phyloP scores from a whole-genome alignment of 192 early-diverging fungal species.

The Dimargaris xerosporica region DNA sequence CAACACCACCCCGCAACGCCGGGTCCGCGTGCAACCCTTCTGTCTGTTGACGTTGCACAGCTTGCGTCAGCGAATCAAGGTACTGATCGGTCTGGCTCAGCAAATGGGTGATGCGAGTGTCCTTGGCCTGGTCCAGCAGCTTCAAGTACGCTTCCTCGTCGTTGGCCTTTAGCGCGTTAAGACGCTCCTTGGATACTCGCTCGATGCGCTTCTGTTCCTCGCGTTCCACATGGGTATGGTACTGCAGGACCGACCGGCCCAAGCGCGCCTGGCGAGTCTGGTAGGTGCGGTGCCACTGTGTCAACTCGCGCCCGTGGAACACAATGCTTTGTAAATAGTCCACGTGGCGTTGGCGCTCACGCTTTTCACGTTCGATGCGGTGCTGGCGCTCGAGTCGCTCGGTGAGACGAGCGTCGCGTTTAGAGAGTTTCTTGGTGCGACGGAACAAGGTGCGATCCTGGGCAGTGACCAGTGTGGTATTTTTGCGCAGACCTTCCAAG shows the following conservation, averaged over 20 bases:
- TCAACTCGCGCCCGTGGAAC: conserved; percentile 55
- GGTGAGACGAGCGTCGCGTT: conserved; percentile 72
- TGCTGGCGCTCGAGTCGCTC: conserved; percentile 85
- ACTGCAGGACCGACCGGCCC: conserved; percentile 56
- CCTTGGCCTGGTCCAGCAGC: conserved; percentile 88
- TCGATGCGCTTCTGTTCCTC: conserved; percentile 86
- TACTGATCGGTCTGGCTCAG: conserved; percentile 80
- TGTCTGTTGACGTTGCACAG: conserved; percentile 70
- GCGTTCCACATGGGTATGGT: conserved; percentile 73
- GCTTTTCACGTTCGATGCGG: conserved; percentile 67
- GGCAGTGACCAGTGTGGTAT: conserved; percentile 65
- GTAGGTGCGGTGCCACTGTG: conserved; percentile 46
- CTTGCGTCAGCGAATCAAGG: conserved; percentile 66
- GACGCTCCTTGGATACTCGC: conserved; percentile 81
- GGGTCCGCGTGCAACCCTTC: conserved; percentile 28
- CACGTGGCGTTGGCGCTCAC: conserved; percentile 67
- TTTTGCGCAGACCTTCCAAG: conserved; percentile 47
- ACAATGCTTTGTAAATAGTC: conserved; percentile 66
- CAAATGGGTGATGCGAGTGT: conserved; percentile 86
- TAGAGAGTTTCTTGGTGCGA: conserved; percentile 65
- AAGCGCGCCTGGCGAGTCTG: conserved; percentile 54
- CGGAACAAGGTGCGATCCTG: conserved; percentile 60
- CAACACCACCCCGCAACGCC: conserved; percentile 27
- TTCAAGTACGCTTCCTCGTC: conserved; percentile 96
- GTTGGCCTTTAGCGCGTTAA: conserved; percentile 88